A percentile compares a stretch with the other conserved stretches of the same genome.
Evolutionary conservation across 2,329 filamentous ascomycete species (phyloP).

Genomic region (Stromatinia cepivora): DNA sequence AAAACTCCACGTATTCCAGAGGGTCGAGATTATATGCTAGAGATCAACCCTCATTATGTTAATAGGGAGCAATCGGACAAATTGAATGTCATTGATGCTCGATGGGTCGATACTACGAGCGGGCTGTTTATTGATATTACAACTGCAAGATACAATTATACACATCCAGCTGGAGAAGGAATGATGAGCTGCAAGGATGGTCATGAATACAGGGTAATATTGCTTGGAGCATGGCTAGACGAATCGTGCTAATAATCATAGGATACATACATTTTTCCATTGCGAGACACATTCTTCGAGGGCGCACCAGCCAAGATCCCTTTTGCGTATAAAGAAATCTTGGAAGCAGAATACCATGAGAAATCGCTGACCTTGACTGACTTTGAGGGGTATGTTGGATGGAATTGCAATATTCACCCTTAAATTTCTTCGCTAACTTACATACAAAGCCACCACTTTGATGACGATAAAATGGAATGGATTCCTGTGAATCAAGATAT

Average conservation of each 20-base stretch:
- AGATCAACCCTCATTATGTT: conserved; percentile 72
- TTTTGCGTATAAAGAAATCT: conserved; percentile 58
- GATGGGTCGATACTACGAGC: conserved; percentile 76
- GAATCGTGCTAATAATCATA: conserved; percentile 33
- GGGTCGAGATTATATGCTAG: conserved; percentile 65
- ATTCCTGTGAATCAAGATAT: conserved; percentile 25
- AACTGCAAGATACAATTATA: conserved; percentile 53
- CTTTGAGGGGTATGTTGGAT: conserved; percentile 50
- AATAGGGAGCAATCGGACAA: conserved; percentile 64
- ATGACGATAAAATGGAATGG: conserved; percentile 44
- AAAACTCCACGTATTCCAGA: conserved; percentile 39
- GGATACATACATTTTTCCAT: conserved; percentile 64
- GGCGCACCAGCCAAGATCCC: conserved; percentile 67
- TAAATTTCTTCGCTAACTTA: not conserved
- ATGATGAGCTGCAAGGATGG: conserved; percentile 54
- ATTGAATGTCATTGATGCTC: conserved; percentile 77
- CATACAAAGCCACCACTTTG: conserved; percentile 45
- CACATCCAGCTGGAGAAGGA: conserved; percentile 46
- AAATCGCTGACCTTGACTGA: conserved; percentile 52
- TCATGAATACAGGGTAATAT: conserved; percentile 50
- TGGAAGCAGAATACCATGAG: conserved; percentile 58
- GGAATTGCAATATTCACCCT: conserved; percentile 30
- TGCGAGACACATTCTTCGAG: conserved; percentile 69
- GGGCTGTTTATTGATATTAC: conserved; percentile 86
- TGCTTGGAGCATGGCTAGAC: not conserved